phyloP scores from a whole-genome alignment of 2,329 filamentous ascomycete genomes.

The Falciphora oryzae region DNA sequence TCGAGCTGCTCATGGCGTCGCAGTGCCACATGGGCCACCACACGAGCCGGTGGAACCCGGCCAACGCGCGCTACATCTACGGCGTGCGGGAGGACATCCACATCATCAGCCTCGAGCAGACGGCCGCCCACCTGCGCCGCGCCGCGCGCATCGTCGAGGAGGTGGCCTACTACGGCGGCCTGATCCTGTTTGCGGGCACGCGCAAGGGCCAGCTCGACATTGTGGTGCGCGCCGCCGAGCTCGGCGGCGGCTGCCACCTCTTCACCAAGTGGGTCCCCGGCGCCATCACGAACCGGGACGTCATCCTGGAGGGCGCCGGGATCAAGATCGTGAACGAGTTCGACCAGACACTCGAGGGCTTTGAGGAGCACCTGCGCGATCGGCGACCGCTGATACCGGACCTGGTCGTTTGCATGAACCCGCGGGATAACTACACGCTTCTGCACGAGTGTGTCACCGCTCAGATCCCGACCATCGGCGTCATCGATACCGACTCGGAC shows the following conservation, averaged over 20 bases:
- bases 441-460: conserved; percentile 86
- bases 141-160: conserved; percentile 89
- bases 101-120: conserved; percentile 87
- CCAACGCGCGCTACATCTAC: conserved; percentile 90
- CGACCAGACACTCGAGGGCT: conserved; percentile 56
- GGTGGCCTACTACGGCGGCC: conserved; percentile 72
- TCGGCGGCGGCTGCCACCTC: conserved; percentile 76
- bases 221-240: conserved; percentile 73
- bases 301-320: conserved; percentile 67
- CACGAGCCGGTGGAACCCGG: conserved; percentile 88
- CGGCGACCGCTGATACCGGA: conserved; percentile 73
- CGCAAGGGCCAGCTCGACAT: conserved; percentile 73
- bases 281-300: conserved; percentile 84
- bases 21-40: conserved; percentile 88
- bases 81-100: conserved; percentile 84
- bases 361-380: conserved; percentile 57
- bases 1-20: conserved; percentile 83
- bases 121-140: conserved; percentile 81
- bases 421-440: conserved; percentile 83
- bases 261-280: conserved; percentile 93
- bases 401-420: conserved; percentile 87
- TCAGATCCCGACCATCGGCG: conserved; percentile 87
- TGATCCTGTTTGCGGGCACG: conserved; percentile 89
- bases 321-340: conserved; percentile 72
- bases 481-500: conserved; percentile 90